phyloP scores from a whole-genome alignment of 108 stramenopile species.

The Stephanodiscus minutulus region DNA sequence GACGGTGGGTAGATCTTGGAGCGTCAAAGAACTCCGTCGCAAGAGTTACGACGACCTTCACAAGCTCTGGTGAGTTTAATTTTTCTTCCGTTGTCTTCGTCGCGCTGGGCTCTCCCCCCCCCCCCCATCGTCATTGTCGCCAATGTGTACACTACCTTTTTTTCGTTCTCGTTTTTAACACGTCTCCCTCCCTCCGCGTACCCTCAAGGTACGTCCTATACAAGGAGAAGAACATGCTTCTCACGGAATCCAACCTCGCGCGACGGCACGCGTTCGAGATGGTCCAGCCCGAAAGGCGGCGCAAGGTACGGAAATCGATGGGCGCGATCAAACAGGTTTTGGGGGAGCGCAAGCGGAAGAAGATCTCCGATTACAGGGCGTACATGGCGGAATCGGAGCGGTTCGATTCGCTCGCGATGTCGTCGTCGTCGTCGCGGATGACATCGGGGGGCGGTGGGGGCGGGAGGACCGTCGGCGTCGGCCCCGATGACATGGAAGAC shows the following conservation, averaged over 20 bases:
- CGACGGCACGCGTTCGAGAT: slow-evolving; percentile 67
- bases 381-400: slow-evolving; percentile 43
- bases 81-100: neutral
- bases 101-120: neutral
- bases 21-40: slow-evolving; percentile 78
- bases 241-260: slow-evolving; percentile 81
- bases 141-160: too few species aligned
- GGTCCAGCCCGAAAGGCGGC: slow-evolving; percentile 73
- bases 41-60: slow-evolving; percentile 92
- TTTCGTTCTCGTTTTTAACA: neutral
- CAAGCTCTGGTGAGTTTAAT: slow-evolving; percentile 84
- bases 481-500: slow-evolving; percentile 30
- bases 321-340: slow-evolving; percentile 86
- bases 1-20: slow-evolving; percentile 80
- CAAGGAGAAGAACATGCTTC: slow-evolving; percentile 91
- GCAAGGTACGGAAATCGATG: slow-evolving; percentile 87
- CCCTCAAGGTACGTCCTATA: slow-evolving; percentile 73
- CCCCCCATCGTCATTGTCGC: too few species aligned
- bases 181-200: neutral
- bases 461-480: neutral
- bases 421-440: slow-evolving; percentile 27
- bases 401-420: slow-evolving; percentile 28
- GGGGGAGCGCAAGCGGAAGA: slow-evolving; percentile 83
- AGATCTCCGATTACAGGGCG: slow-evolving; percentile 52
- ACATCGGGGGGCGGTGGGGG: neutral